A percentile compares a stretch with the other conserved stretches of the same genome.
These are phyloP conservation scores for Aethionema arabicum DNA, from an alignment of 345 rosid species.

Conservation along the genomic window DNA sequence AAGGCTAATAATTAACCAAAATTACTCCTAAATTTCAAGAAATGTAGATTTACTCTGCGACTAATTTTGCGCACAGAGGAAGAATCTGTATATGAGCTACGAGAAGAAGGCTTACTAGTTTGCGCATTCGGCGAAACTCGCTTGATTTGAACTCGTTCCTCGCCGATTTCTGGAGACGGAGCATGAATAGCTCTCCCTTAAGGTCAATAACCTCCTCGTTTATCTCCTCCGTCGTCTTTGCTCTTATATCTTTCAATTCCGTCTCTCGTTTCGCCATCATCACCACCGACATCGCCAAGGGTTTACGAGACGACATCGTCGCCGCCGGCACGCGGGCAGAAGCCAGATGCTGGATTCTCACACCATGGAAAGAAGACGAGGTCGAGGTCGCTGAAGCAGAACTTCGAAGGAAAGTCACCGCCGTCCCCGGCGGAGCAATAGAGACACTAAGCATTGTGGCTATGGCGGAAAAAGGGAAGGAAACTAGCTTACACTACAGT, in stretches of 20 bases:
- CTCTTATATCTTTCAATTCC: conserved; percentile 73
- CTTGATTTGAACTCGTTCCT: conserved; percentile 91
- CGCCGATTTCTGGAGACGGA: conserved; percentile 74
- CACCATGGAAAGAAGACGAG: conserved; percentile 51
- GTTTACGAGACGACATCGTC: conserved; percentile 27
- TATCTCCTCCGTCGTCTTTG: conserved; percentile 66
- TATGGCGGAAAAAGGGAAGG: conserved; percentile 26
- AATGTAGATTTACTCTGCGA: neutral
- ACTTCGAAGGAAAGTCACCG: conserved; percentile 40
- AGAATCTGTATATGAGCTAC: neutral
- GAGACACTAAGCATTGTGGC: conserved; percentile 60
- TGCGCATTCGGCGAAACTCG: conserved; percentile 86
- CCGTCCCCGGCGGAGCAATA: conserved; percentile 42
- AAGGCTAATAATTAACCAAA: neutral
- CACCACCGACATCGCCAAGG: conserved; percentile 41
- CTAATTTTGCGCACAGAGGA: neutral
- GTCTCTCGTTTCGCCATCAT: conserved; percentile 86
- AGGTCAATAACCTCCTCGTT: conserved; percentile 82
- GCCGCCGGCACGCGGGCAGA: conserved; percentile 33
- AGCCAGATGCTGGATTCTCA: conserved; percentile 45
- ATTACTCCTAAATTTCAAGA: neutral
- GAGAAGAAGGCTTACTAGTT: conserved; percentile 48
- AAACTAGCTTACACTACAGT: too few relatives aligned
- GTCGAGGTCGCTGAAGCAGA: conserved; percentile 15
- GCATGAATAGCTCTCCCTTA: conserved; percentile 96